Conservation (phyloP, 78 protist genomes). For the Dictyostelium brefeldianum region DNA sequence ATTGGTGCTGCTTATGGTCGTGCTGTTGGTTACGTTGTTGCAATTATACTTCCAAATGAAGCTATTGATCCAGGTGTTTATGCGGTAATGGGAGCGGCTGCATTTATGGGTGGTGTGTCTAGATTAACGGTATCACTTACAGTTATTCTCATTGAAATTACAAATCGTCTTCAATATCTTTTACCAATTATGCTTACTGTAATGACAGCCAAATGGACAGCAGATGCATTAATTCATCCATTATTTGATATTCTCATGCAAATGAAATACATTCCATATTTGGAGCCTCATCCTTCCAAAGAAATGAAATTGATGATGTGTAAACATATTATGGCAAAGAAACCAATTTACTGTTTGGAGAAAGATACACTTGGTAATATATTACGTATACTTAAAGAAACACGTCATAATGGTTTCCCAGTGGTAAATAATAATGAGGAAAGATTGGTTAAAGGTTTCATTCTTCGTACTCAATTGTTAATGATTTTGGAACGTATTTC, state of each 20-base stretch:
- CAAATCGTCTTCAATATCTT: constrained; percentile 62
- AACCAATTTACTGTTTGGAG: constrained; percentile 35
- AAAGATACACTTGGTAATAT: constrained; percentile 50
- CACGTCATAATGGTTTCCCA: constrained; percentile 86
- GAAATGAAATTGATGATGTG: constrained; percentile 49
- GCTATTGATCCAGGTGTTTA: constrained; percentile 66
- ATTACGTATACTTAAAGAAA: constrained; percentile 22
- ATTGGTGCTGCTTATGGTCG: constrained; percentile 95
- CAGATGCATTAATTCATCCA: constrained; percentile 75
- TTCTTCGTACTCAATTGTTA: constrained; percentile 62
- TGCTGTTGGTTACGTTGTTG: constrained; percentile 33
- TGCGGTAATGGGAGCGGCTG: constrained; percentile 95
- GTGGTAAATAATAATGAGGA: constrained; percentile 75
- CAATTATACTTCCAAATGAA: neutral
- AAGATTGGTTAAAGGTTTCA: constrained; percentile 45
- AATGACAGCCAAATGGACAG: constrained; percentile 81
- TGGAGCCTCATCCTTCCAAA: constrained; percentile 71
- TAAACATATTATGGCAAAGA: constrained; percentile 73
- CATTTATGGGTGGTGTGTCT: constrained; percentile 91
- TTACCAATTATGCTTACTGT: constrained; percentile 75
- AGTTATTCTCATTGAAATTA: constrained; percentile 75
- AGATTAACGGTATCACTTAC: constrained; percentile 61
- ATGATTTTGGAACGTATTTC: constrained; percentile 52
- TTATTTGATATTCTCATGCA: constrained; percentile 88
- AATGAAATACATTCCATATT: constrained; percentile 89